Evolutionary conservation across 257 asterid species (phyloP), one percentile per base, ranked within the genome.

Genomic region (Capsicum baccatum): DNA sequence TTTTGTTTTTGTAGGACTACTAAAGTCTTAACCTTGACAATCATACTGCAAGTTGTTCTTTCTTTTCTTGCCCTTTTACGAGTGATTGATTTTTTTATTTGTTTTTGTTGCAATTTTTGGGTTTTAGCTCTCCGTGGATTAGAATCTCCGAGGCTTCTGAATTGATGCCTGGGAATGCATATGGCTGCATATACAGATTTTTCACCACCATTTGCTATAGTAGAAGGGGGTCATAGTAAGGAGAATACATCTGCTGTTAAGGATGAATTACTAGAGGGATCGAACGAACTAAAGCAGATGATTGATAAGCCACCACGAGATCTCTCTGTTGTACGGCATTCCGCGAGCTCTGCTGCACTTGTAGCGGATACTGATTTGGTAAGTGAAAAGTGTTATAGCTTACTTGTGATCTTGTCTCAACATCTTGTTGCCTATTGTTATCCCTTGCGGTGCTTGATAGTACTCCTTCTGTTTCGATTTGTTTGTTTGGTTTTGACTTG

Each of bases 181-280:
- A 95, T 95, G 98, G 96, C 98, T 79, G 95, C 93, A 68, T 94
- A 86, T 67, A 83, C 95, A 83, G 93, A 92, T 86, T 88, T 86
- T 85, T 85, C 98, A 17, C 88, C 87, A 74, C 88, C 89, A 63
- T 86, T 87, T 33, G 83, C 84, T 73, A 81, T 84, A 66, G 85
- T 85, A 83, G 95, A 91, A 80, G 86, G 89, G 85, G 87, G 86
- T 74, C 87, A 87, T 67, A 81, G 83, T 83, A 85, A 86, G 83
- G 89, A 89, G 54, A 88, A 83, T 33, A 88, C 84, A 81, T 84
- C 94, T 87, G 83, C 19, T 76, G 84, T 59, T 66, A 87, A 86
- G 59, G 94, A 88, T 73, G 94, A 91, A 73, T 50, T 73, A 14
- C 79, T 87, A 11, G 95, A 90, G 63, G 88, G 83, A 66, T 85